Base-by-base conservation (phyloP, 2,329 filamentous ascomycete genomes). In the Neofusicoccum sp. region DNA sequence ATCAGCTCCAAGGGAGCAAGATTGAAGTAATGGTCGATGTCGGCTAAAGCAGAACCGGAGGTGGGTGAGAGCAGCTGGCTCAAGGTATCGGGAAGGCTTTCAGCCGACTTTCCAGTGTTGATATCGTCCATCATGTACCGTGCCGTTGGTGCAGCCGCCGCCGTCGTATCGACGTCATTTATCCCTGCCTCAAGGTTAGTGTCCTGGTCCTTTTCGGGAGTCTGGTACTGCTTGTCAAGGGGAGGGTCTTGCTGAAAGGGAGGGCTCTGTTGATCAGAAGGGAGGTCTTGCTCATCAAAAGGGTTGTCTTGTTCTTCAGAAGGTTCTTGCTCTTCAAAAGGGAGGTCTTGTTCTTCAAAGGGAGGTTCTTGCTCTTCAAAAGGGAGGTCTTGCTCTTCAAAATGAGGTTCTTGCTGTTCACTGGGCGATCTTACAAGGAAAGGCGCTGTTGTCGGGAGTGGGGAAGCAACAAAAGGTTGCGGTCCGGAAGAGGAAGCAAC, bases 161-260 rank as follows among this genome's bases (percentile, higher is more conserved):
- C 49, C 12, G 34, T 54, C 28, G 24, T 28, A 9, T 11, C 26
- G 12, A 16, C 11, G 8, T n/a, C 31, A 36, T 54, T 31, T 54
- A 56, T 9, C 28, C 38, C 51, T 56, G 26, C 33, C 28, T 26
- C 51, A 16, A 7, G 31, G 51, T 56, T 44, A 56, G 51, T 56
- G 9, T 20, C 51, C 38, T 56, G 51, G 38, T 6, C 33, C 16
- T 28, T 26, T 9, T n/a, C 28, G 7, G 24, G 24, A 16, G 5
- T 30, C 24, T n/a, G 36, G 20, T 30, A 31, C 8, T 24, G 26
- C 49, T 31, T 38, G 34, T 12, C 8, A 40, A 14, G 33, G 33
- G 34, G 34, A 8, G 34, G 1, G 16, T 31, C n/a, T 53, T 34
- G 31, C 20, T 56, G 51, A 33, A 56, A 11, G 20, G 26, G 30